Percentiles rank a stretch among this genome's conserved stretches.
Evolutionary conservation across 371 early-diverging fungal species (phyloP).

Genomic region (Rhizopus sp.): DNA sequence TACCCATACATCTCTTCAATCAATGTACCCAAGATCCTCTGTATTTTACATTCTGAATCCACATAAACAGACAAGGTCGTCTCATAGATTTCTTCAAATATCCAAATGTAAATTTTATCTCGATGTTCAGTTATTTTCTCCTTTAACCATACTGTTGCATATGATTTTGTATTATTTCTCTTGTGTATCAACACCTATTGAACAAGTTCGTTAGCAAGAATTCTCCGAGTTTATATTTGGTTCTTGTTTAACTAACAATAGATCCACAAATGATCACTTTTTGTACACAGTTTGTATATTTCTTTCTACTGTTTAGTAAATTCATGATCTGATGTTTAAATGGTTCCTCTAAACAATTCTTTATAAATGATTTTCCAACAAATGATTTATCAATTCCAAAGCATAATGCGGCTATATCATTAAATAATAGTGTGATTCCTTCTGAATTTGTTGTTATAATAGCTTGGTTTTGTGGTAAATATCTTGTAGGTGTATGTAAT

Average conservation of each 20-base stretch:
- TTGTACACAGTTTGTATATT: background rate
- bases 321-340: conserved; percentile 9
- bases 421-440: conserved; percentile 48
- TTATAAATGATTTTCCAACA: conserved; percentile 24
- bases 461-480: conserved; percentile 57
- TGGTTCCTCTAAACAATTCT: conserved; percentile 15
- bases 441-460: conserved; percentile 53
- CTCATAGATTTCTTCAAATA: conserved; percentile 63
- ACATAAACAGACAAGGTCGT: conserved; percentile 42
- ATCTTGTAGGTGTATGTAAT: conserved; percentile 54
- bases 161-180: conserved; percentile 43
- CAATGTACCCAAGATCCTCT: conserved; percentile 46
- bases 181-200: conserved; percentile 37
- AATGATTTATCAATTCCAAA: conserved; percentile 44
- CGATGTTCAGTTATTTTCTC: conserved; percentile 43
- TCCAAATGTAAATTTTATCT: conserved; percentile 54
- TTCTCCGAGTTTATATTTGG: background rate
- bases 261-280: conserved; percentile 56
- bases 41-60: conserved; percentile 27
- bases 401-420: conserved; percentile 54
- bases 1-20: conserved; percentile 49
- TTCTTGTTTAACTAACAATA: conserved; percentile 41
- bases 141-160: conserved; percentile 66
- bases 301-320: conserved; percentile 11
- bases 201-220: background rate